These are phyloP conservation scores for Aspergillus funiculosus DNA, from an alignment of 495 filamentous ascomycete species.

Conservation along the genomic window DNA sequence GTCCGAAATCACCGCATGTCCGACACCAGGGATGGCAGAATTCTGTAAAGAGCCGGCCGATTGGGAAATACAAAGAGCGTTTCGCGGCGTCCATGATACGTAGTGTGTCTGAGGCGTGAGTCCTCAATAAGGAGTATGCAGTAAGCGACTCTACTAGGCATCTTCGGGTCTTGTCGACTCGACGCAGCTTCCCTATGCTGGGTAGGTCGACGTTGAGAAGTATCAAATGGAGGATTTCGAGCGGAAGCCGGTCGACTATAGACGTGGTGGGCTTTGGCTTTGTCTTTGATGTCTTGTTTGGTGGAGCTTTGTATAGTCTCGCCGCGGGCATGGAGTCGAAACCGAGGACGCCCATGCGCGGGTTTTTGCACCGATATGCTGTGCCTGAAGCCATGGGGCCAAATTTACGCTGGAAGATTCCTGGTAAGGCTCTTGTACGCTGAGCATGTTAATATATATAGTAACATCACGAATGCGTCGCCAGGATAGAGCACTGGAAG, in stretches of 20 bases:
- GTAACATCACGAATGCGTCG: no score
- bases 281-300: background rate
- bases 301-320: conserved; percentile 13
- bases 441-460: no score
- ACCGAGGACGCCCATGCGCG: background rate
- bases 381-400: conserved; percentile 12
- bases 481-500: no score
- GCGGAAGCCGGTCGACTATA: background rate
- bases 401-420: no score
- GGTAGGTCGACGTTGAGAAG: conserved; percentile 9
- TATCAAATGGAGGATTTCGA: conserved; percentile 9
- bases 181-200: conserved; percentile 12
- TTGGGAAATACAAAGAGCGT: background rate
- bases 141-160: conserved; percentile 9
- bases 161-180: conserved; percentile 3
- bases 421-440: no score
- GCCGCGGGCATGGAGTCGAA: background rate
- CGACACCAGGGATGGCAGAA: conserved; percentile 15
- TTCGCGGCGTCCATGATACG: conserved; percentile 5
- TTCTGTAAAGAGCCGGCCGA: conserved; percentile 7
- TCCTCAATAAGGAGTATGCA: conserved; percentile 8
- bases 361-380: conserved; percentile 7
- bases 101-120: conserved; percentile 9
- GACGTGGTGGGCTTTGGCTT: background rate
- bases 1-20: conserved; percentile 11